These are phyloP conservation scores for Botrytis porri DNA, from an alignment of 2,329 filamentous ascomycete genomes.

Conservation along the genomic window DNA sequence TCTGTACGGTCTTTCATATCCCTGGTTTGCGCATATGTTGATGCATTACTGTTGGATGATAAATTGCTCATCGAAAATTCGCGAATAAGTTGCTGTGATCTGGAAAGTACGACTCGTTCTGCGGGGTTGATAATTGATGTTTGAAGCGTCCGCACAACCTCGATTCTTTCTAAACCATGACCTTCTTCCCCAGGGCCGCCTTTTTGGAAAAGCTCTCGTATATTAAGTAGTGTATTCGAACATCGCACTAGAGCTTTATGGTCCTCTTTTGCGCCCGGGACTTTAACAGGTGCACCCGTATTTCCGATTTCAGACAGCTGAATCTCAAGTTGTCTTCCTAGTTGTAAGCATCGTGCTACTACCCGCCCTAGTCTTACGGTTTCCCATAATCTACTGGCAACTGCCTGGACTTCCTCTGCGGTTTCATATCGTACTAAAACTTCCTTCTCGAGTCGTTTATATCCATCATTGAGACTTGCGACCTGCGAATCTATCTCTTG, in stretches of 20 bases:
- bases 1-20: conserved; percentile 71
- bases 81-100: conserved; percentile 74
- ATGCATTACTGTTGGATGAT: conserved; percentile 44
- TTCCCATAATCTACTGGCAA: conserved; percentile 75
- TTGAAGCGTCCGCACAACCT: conserved; percentile 68
- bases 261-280: conserved; percentile 52
- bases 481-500: conserved; percentile 77
- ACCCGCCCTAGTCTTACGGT: conserved; percentile 74
- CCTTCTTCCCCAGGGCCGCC: conserved; percentile 71
- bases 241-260: conserved; percentile 79
- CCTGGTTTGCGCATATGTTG: conserved; percentile 64
- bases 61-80: conserved; percentile 75
- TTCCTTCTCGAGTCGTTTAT: conserved; percentile 80
- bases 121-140: conserved; percentile 67
- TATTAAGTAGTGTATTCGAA: conserved; percentile 71
- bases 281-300: conserved; percentile 39
- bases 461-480: conserved; percentile 75
- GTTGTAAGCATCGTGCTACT: conserved; percentile 73
- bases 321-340: conserved; percentile 84
- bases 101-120: conserved; percentile 69
- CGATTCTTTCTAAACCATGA: conserved; percentile 69
- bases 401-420: conserved; percentile 76
- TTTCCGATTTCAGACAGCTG: conserved; percentile 67
- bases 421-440: conserved; percentile 82
- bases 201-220: conserved; percentile 69